These are phyloP conservation scores for Yamadazyma dushanensis DNA, from an alignment of 1,139 yeast genomes.

Conservation along the genomic window DNA sequence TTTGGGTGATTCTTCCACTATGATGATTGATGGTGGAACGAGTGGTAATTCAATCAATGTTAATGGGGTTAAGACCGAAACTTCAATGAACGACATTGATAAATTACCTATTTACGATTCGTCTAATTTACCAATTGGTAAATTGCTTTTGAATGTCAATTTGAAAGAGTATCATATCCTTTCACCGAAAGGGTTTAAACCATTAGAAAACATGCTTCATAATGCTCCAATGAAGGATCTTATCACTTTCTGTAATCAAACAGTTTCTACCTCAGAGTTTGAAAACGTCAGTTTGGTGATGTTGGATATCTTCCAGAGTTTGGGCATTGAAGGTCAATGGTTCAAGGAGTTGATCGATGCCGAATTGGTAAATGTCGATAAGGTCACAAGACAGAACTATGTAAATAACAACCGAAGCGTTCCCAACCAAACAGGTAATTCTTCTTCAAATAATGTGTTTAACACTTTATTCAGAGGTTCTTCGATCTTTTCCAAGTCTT, in stretches of 20 bases:
- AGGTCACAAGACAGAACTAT: slow-evolving; percentile 43
- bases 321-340: slow-evolving; percentile 67
- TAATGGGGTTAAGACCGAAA: slow-evolving; percentile 17
- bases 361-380: slow-evolving; percentile 56
- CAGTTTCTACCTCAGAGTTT: slow-evolving; percentile 47
- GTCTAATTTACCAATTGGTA: slow-evolving; percentile 53
- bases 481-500: slow-evolving; percentile 73
- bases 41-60: slow-evolving; percentile 27
- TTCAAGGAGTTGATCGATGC: slow-evolving; percentile 64
- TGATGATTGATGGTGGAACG: slow-evolving; percentile 31
- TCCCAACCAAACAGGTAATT: slow-evolving; percentile 3
- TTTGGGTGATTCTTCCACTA: slow-evolving; percentile 34
- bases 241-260: slow-evolving; percentile 45
- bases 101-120: slow-evolving; percentile 43
- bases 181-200: slow-evolving; percentile 56
- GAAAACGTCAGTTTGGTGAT: slow-evolving; percentile 56
- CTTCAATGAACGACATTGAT: slow-evolving; percentile 36
- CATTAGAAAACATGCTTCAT: slow-evolving; percentile 58
- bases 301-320: slow-evolving; percentile 64
- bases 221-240: slow-evolving; percentile 54
- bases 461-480: slow-evolving; percentile 86
- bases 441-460: slow-evolving; percentile 47
- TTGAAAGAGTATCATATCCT: slow-evolving; percentile 60
- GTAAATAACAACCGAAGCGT: slow-evolving; percentile 17
- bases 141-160: slow-evolving; percentile 54